Percentiles rank a stretch among this genome's conserved stretches.
phyloP scores from a whole-genome alignment of 148 eudicot species.

The Nyssa sinensis region DNA sequence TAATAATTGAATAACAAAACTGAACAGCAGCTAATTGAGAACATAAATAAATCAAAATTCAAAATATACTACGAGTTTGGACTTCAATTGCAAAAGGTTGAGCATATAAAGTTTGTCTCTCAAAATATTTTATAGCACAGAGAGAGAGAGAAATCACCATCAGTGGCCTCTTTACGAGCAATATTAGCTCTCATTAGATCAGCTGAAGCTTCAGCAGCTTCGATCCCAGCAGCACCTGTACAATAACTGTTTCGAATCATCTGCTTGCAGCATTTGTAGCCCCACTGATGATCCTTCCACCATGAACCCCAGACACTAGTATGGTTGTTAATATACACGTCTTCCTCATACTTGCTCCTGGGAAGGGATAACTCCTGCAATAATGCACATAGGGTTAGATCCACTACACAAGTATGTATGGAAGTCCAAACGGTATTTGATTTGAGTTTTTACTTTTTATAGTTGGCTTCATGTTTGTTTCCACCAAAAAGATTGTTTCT shows the following conservation, averaged over 20 bases:
- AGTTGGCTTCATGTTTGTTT: no score
- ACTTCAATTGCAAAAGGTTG: no score
- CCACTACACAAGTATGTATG: not conserved
- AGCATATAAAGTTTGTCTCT: no score
- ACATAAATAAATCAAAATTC: no score
- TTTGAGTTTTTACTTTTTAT: no score
- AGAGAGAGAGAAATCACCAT: conserved; percentile 42
- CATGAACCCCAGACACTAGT: conserved; percentile 88
- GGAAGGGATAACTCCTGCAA: conserved; percentile 68
- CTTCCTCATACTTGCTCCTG: conserved; percentile 91
- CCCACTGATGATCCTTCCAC: conserved; percentile 97
- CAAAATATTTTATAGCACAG: no score
- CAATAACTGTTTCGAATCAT: conserved; percentile 77
- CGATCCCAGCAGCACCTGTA: conserved; percentile 92
- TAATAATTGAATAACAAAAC: no score
- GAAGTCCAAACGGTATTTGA: no score
- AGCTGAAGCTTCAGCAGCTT: conserved; percentile 84
- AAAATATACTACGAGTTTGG: no score
- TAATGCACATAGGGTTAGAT: no score
- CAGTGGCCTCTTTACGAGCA: conserved; percentile 85
- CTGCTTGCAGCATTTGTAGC: conserved; percentile 83
- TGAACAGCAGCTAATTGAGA: no score
- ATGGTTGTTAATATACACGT: conserved; percentile 71
- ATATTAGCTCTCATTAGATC: conserved; percentile 91
- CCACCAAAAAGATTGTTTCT: no score